These are phyloP conservation scores for Suillus subaureus DNA, from an alignment of 768 basidiomycete genomes.

Conservation along the genomic window DNA sequence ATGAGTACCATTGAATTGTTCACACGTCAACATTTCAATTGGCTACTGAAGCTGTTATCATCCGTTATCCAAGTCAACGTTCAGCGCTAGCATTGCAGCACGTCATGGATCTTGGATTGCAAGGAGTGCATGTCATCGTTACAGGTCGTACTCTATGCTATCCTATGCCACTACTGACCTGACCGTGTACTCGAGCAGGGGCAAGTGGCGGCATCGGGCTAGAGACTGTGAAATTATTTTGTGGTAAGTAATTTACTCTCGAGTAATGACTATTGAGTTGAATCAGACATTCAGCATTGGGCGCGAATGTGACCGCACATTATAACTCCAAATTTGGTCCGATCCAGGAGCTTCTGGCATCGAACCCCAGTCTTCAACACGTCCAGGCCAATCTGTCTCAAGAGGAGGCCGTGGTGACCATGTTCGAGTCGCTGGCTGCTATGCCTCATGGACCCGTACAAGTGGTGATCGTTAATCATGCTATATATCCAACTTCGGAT, in stretches of 20 bases:
- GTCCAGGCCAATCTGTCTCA: slow-evolving; percentile 59
- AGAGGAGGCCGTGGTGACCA: slow-evolving; percentile 52
- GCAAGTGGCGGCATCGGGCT: slow-evolving; percentile 79
- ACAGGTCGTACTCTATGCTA: slow-evolving; percentile 46
- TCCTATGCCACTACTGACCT: not conserved
- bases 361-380: slow-evolving; percentile 35
- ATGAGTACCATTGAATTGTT: not conserved
- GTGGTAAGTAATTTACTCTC: slow-evolving; percentile 41
- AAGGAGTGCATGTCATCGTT: slow-evolving; percentile 65
- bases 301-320: slow-evolving; percentile 71
- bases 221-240: slow-evolving; percentile 57
- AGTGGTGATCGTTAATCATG: slow-evolving; percentile 66
- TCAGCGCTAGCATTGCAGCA: not conserved
- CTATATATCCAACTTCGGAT: slow-evolving; percentile 45
- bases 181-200: slow-evolving; percentile 41
- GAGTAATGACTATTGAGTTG: not conserved
- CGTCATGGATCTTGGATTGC: slow-evolving; percentile 59
- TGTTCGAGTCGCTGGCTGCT: slow-evolving; percentile 47
- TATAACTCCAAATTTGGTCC: slow-evolving; percentile 56
- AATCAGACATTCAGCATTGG: slow-evolving; percentile 50
- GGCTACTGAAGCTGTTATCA: not conserved
- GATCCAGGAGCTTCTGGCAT: slow-evolving; percentile 41
- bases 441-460: slow-evolving; percentile 52
- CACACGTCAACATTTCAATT: not conserved
- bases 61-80: not conserved